Base-by-base conservation (phyloP, 371 early-diverging fungal species). In the Apophysomyces variabilis region DNA sequence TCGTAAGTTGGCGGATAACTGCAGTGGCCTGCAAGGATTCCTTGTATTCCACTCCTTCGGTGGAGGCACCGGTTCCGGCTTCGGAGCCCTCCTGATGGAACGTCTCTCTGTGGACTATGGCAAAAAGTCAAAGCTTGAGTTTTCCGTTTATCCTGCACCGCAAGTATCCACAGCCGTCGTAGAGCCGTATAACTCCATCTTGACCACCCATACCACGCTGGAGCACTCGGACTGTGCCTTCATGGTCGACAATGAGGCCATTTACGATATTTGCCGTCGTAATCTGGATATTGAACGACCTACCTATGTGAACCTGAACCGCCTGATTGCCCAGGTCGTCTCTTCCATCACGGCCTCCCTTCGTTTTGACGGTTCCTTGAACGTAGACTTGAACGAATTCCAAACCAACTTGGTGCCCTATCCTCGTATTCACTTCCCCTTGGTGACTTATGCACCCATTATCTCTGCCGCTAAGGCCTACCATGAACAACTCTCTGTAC, bases 11-110 rank as follows among this genome's bases (percentile, higher is more conserved):
- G 95, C 97, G 47, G 99, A 98, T 85, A 96, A 94, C 90, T 99
- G 99, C 81, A 92, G 93, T 46, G 97, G 98, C 76, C 93, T 97
- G 59, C 96, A 97, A 82, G 97, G 99, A 70, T 93, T 97, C 90
- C 78, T 97, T 39, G 95, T 98, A 77, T 98, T 96, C 93, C 98
- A 99, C 89, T 97, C 98, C 68, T 99, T 99, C 82, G 99, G 99
- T 80, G 99, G 99, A 82, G 99, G 99, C 74, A 99, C 99, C 64
- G 99, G 99, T 66, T 97, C 98, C 64, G 99, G 99, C 78, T 97
- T 99, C 82, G 99, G 98, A 75, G 95, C 98, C 64, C 87, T 98
- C 68, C 88, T 99, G 66, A 89, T 99, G 78, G 98, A 98, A 83
- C 94, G 95, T 70, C 89, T 99, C 61, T 93, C 95, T 38, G 98